Percentiles rank a stretch among this genome's conserved stretches.
Conservation (phyloP, 1,284 basidiomycete genomes). For the Stygiomarasmius scandens region DNA sequence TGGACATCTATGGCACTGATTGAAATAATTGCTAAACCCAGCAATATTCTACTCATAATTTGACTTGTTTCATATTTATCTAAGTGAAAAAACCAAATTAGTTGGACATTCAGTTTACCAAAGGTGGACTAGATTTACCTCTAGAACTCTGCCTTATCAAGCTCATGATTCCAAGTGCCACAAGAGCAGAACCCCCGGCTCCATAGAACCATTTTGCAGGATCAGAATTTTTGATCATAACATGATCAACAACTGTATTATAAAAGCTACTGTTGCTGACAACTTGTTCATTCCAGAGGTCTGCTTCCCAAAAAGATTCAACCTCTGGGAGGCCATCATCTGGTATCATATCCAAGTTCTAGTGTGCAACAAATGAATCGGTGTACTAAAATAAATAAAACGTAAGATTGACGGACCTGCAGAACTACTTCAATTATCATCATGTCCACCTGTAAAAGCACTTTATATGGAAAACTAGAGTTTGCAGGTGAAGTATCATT, state of each 20-base stretch:
- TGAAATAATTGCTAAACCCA: neutral
- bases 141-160: neutral
- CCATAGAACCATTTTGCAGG: neutral
- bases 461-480: neutral
- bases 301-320: neutral
- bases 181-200: neutral
- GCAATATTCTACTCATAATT: neutral
- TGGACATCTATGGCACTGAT: neutral
- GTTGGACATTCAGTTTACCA: neutral
- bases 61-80: neutral
- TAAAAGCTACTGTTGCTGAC: neutral
- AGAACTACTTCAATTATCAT: neutral
- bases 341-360: neutral
- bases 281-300: neutral
- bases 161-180: neutral
- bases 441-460: neutral
- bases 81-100: neutral
- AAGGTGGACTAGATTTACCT: too few species aligned
- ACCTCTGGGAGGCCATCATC: neutral
- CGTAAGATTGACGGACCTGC: neutral
- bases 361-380: neutral
- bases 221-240: neutral
- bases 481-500: neutral
- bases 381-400: neutral
- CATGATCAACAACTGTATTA: neutral